A percentile compares a stretch with the other conserved stretches of the same genome.
Conservation (phyloP, 129 eudicot species). For the Helianthus tuberosus region DNA sequence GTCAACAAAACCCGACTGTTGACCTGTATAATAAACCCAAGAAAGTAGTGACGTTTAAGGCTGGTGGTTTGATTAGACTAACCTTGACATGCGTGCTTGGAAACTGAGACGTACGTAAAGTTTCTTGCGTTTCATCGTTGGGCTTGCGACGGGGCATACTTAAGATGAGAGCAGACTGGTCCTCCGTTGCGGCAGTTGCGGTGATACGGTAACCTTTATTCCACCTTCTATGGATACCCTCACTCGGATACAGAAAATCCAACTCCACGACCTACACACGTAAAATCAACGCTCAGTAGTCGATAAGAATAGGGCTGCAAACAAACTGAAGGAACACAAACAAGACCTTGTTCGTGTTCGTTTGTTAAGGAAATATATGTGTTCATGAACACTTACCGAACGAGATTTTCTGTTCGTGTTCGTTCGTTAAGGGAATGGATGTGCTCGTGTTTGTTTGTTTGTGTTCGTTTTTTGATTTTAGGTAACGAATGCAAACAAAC, state of each 20-base stretch:
- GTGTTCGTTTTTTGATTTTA: too few relatives aligned
- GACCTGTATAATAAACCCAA: neutral
- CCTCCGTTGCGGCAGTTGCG: constrained; percentile 71
- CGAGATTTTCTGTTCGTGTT: too few relatives aligned
- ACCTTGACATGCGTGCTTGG: constrained; percentile 96
- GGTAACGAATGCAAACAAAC: too few relatives aligned
- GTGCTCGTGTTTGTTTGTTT: too few relatives aligned
- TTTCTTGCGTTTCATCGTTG: constrained; percentile 79
- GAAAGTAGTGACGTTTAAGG: too few relatives aligned
- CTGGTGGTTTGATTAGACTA: constrained; percentile 1
- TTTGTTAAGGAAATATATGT: too few relatives aligned
- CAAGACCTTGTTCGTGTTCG: too few relatives aligned
- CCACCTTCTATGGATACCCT: constrained; percentile 85
- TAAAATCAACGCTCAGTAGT: neutral
- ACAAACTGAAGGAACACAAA: too few relatives aligned
- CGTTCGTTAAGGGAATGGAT: too few relatives aligned
- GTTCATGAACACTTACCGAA: too few relatives aligned
- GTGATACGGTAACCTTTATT: constrained; percentile 78
- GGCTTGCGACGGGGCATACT: constrained; percentile 75
- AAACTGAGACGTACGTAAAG: constrained; percentile 80
- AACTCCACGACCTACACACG: constrained; percentile 68
- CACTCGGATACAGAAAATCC: constrained; percentile 82
- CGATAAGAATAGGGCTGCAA: neutral
- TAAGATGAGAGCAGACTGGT: constrained; percentile 76
- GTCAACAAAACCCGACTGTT: neutral